These are phyloP conservation scores for Ogataea methylovora DNA, from an alignment of 805 yeast genomes.

Conservation along the genomic window DNA sequence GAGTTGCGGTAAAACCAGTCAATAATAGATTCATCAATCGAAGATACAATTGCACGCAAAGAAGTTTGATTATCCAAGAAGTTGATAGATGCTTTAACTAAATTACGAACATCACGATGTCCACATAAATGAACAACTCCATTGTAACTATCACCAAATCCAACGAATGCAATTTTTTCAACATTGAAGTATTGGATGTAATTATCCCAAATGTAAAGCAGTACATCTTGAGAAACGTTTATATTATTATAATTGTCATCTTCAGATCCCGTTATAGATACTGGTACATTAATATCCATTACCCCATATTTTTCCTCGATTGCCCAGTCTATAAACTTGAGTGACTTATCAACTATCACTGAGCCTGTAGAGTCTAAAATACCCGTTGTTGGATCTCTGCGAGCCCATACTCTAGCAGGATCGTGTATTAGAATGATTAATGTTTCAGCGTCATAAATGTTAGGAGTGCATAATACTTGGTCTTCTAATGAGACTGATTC, in stretches of 20 bases:
- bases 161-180: constrained; percentile 68
- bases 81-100: constrained; percentile 62
- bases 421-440: constrained; percentile 76
- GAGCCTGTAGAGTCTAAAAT: constrained; percentile 66
- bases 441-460: constrained; percentile 55
- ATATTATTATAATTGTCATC: constrained; percentile 53
- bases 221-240: constrained; percentile 66
- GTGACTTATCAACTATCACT: constrained; percentile 67
- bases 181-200: constrained; percentile 71
- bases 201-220: constrained; percentile 85
- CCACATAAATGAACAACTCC: constrained; percentile 84
- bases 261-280: constrained; percentile 35
- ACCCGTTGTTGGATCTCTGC: constrained; percentile 73
- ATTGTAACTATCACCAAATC: constrained; percentile 84
- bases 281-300: constrained; percentile 78
- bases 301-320: constrained; percentile 54
- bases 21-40: constrained; percentile 80
- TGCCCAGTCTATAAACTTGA: constrained; percentile 66
- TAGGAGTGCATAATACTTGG: constrained; percentile 64
- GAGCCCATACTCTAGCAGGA: constrained; percentile 90
- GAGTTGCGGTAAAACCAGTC: constrained; percentile 92
- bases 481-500: constrained; percentile 48
- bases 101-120: constrained; percentile 60
- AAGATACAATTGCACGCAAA: constrained; percentile 75
- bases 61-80: constrained; percentile 59